Evolutionary conservation across 1,284 basidiomycete genomes (phyloP), one percentile per base, ranked within the genome.

Genomic region (Phlebopus sp.): DNA sequence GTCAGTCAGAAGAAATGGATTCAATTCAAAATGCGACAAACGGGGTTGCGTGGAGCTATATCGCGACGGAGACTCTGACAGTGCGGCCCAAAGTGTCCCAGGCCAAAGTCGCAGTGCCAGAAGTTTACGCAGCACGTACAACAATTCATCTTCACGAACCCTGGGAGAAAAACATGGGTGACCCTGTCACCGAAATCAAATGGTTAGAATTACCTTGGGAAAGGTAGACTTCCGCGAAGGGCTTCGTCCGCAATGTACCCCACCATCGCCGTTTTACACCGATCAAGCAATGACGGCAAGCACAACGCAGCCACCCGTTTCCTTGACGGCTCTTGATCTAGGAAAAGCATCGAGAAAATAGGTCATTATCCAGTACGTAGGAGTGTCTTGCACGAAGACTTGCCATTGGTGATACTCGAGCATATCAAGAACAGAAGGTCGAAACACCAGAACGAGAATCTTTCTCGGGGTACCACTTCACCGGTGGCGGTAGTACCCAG

Each of bases 381-480:
- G 25, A 3, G 15, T 2, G 3, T 14, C 8, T 27, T 15, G 32
- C 29, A 14, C 44, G 21, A 49, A 42, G 30, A 57, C 71, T 31
- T 50, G 86, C 88, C 84, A 68, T 74, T 74, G 1, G 77, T 78
- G 0, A 73, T 70, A 55, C 82, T 72, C 0, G 85, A 85, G 58
- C 88, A 92, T 19, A 90, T 76, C 53, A 88, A 65, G 64, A 97
- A 93, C 14, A 98, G 67, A 19, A 96, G 69, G 59, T 97, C 92
- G 52, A 97, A 88, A 57, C 90, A 93, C 93, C 94, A 97, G 69
- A 93, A 97, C 7, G 89, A 86, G 60, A 94, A 92, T 8, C 87
- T 74, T 66, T 98, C 94, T 40, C 90, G 76, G 1, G 86, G 81
- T 34, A 86, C 70, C 19, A 82, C 68, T 11, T 69, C 63, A 1